Evolutionary conservation across 1,284 basidiomycete species (phyloP).

Genomic region (Trichosporon asahii): DNA sequence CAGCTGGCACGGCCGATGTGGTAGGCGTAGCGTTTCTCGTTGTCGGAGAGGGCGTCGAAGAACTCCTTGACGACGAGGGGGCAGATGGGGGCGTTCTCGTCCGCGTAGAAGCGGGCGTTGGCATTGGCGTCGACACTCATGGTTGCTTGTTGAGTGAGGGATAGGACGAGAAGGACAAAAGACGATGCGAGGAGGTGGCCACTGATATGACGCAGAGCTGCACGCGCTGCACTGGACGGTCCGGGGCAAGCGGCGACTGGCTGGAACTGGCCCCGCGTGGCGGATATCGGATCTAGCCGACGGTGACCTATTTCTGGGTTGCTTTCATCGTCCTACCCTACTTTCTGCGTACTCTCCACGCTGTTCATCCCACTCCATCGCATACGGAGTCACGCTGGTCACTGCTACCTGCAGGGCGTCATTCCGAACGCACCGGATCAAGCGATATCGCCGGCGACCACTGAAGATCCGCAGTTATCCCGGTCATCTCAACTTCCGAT

Average conservation of each 20-base stretch:
- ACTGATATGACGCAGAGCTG: not conserved
- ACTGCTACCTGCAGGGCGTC: not conserved
- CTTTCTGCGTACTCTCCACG: not conserved
- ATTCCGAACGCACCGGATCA: not conserved
- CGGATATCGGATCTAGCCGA: slow-evolving; percentile 4
- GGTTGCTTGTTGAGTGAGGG: not conserved
- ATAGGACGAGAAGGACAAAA: not conserved
- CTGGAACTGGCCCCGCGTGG: not conserved
- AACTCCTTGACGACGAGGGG: slow-evolving; percentile 24
- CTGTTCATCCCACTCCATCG: not conserved
- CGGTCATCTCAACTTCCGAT: not conserved
- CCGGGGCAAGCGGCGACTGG: not conserved
- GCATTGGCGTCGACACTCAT: slow-evolving; percentile 1
- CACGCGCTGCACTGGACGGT: not conserved
- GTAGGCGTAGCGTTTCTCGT: slow-evolving; percentile 25
- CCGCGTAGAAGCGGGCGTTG: slow-evolving; percentile 22
- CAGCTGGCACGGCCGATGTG: slow-evolving; percentile 21
- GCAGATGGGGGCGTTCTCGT: slow-evolving; percentile 26
- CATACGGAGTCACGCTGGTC: not conserved
- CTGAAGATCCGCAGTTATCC: not conserved
- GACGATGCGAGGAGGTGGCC: not conserved
- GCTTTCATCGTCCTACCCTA: not conserved
- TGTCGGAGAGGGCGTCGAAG: slow-evolving; percentile 19
- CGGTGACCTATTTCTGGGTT: not conserved
- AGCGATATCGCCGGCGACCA: not conserved